Evolutionary conservation across 208 protist species (phyloP), one percentile per base, ranked within the genome.

Genomic region (Jaenimonas drosophilae): DNA sequence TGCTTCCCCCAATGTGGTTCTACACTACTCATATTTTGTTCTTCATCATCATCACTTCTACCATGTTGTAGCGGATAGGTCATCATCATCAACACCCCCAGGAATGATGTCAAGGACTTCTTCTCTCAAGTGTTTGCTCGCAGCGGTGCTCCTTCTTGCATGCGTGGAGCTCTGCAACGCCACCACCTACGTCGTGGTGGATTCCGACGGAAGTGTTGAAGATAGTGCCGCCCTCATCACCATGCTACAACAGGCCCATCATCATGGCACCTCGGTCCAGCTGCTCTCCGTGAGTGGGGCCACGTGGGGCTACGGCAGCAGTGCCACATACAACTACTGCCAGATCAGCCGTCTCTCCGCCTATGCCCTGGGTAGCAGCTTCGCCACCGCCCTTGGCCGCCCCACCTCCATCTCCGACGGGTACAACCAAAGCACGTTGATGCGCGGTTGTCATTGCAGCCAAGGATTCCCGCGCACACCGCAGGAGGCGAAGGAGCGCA

Each of bases 381-480:
- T 64, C 27, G 33, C 30, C 7, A 29, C 67, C 17, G 50, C 50
- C 6, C 38, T 73, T 16, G 65, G 65, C 4, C 37, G 20, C 4
- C 1, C 24, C 9, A 30, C 20, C 7, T 59, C 65, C 25, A 31
- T 26, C 12, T 46, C 14, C 0, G 58, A 66, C 36, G 29, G 9
- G 30, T 64, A 64, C 41, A 32, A 32, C 20, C 33, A 16, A 11
- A 25, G 27, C 3, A 39, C 28, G 3, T 49, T 33, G 3, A 47
- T 56, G 4, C 51, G 59, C 32, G 54, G 39, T 5, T 73, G 65
- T 27, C 9, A 19, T 2, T 30, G 27, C 16, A 47, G 24, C 11
- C 53, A 55, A 17, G 65, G 65, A 24, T 73, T 73, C 43, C 65
- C 65, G n/a, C 14, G 49, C 14, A 73, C 59, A 0, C 65, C 65